Evolutionary conservation across 2,329 filamentous ascomycete species (phyloP), one percentile per base, ranked within the genome.

Genomic region (Eutypella sp.): DNA sequence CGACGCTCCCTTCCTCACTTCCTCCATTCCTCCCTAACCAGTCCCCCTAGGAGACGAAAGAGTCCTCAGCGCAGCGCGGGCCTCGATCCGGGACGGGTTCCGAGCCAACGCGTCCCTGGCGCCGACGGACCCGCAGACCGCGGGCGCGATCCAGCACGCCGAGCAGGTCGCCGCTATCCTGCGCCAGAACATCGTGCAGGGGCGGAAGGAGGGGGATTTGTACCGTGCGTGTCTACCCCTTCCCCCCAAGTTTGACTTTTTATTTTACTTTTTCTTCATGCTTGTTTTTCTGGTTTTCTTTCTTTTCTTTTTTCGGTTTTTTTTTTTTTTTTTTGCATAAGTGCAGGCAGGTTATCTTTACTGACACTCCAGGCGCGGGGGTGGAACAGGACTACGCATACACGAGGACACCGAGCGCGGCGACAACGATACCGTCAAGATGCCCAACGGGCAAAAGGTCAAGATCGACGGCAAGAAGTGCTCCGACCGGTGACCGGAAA

Each of bases 401-500:
- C 93, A 97, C 65, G 79, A 95, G 50, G 73, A 95, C 54, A 99
- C 86, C 24, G 92, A 99, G 67, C 78, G 89, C 54, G 90, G 93
- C 44, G 87, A 97, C 68, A 99, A 99, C 62, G 90, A 96, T 57
- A 88, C 85, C 27, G 81, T 96, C 59, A 95, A 91, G 68, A 73
- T 81, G 42, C 75, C 76, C 2, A 73, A 69, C 48, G 68, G 56
- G 36, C 50, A 64, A 48, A 67, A 48, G 19, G 55, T 55, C 15
- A 54, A 55, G 40, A 52, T 55, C 3, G 51, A 53, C 8, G 55
- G 52, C 10, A 52, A 50, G 41, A 61, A 48, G 38, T 59, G 61
- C 41, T 48, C 54, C 20, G 53, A 54, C 41, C 57, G 53, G 41
- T 60, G 41, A 57, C 41, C n/a, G n/a, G 5, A 33, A 7, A 15